These are phyloP conservation scores for Wallemia mellicola DNA, from an alignment of 1,284 basidiomycete genomes.

Conservation along the genomic window DNA sequence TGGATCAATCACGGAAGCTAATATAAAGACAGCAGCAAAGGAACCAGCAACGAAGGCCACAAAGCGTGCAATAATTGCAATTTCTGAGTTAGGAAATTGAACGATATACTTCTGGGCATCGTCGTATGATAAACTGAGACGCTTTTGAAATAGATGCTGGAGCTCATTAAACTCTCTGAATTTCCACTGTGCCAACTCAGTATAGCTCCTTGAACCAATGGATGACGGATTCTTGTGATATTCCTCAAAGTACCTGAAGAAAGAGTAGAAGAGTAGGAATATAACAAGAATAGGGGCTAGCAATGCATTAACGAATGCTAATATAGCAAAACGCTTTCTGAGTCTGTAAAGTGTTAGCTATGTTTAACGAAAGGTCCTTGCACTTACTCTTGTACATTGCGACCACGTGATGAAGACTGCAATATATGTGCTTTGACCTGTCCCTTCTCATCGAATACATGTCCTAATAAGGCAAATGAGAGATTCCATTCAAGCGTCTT, in stretches of 20 bases:
- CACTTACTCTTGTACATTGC: conserved; percentile 1
- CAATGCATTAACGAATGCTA: conserved; percentile 77
- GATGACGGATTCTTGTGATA: conserved; percentile 94
- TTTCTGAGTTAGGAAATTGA: conserved; percentile 84
- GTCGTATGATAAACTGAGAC: conserved; percentile 64
- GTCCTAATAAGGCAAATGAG: conserved; percentile 74
- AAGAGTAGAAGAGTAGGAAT: conserved; percentile 91
- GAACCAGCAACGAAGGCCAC: conserved; percentile 86
- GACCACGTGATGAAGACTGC: not conserved
- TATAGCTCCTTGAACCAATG: conserved; percentile 71
- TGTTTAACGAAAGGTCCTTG: conserved; percentile 1
- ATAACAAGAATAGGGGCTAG: conserved; percentile 91
- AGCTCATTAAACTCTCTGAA: conserved; percentile 98
- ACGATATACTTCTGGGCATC: conserved; percentile 80
- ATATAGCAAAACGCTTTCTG: conserved; percentile 61
- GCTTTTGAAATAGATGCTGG: conserved; percentile 61
- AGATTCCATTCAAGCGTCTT: conserved; percentile 87
- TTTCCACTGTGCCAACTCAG: conserved; percentile 86
- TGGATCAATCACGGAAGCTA: conserved; percentile 70
- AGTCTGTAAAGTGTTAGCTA: conserved; percentile 23
- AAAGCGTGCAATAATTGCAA: conserved; percentile 53
- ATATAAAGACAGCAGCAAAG: conserved; percentile 71
- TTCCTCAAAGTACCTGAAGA: conserved; percentile 99
- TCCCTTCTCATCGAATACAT: conserved; percentile 62
- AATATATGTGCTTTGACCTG: conserved; percentile 26